Evolutionary conservation across 2,329 filamentous ascomycete genomes (phyloP), one percentile per base, ranked within the genome.

Genomic region (Emericellopsis atlantica): DNA sequence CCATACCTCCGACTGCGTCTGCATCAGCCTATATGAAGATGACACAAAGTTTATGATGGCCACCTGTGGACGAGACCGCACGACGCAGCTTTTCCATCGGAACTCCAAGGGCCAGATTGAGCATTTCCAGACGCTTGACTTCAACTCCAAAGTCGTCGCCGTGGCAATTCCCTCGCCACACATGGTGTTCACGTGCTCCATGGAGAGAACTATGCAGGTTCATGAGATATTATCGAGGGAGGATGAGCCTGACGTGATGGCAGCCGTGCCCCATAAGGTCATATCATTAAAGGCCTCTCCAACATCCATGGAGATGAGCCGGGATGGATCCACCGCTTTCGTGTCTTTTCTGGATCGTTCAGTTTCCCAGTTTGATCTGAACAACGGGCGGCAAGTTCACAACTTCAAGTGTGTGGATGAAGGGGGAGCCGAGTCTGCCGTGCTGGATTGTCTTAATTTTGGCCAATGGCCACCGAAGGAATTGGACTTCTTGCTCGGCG

Each of bases 71-170:
- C 75, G 92, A 48, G 92, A 98, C 60, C 81, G 92, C 39, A 95
- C 84, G n/a, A 76, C 90, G 1, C 92, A 98, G 57, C 65, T 98
- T n/a, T 96, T 95, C 55, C 70, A 76, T 45, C 67, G 70, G 22
- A 68, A 69, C 21, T 62, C 64, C 2, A 66, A 61, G 11, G 72
- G 76, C 3, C 62, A 61, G 3, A 82, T 93, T 58, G 75, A 84
- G 43, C 74, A 95, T 43, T 75, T 95, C 40, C 92, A 98, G 58
- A 98, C 92, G 0, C 74, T 96, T 42, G 90, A 98, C 50, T 94
- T 96, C 59, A 79, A 88, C 24, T 86, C 88, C 18, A 84, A 85
- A 47, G 89, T 98, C 15, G 81, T 74, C 41, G 79, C 81, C 54
- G 70, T 70, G 23, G 64, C 95, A 23, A 69, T 89, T 8, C 87